phyloP scores from a whole-genome alignment of 2,329 filamentous ascomycete genomes.

The Fusarium agapanthi region DNA sequence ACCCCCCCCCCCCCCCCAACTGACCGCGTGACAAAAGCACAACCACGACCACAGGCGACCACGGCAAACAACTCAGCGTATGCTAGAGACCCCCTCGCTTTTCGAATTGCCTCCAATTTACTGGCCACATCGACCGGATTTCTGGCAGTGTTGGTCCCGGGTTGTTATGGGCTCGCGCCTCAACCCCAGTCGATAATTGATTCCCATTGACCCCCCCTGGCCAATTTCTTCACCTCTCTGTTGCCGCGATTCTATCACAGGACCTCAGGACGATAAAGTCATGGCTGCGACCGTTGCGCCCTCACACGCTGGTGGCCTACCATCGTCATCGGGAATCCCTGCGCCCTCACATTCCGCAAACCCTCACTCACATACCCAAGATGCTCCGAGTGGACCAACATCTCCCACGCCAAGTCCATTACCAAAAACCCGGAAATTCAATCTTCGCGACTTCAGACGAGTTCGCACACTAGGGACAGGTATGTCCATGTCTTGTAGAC shows the following conservation, averaged over 20 bases:
- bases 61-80: not conserved
- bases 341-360: constrained; percentile 32
- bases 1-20: constrained; percentile 23
- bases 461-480: constrained; percentile 82
- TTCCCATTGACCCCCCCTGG: not conserved
- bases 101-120: not conserved
- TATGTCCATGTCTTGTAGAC: constrained; percentile 46
- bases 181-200: constrained; percentile 18
- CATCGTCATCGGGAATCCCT: constrained; percentile 37
- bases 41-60: constrained; percentile 4
- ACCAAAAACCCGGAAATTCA: constrained; percentile 44
- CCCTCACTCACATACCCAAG: constrained; percentile 28
- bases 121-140: not conserved
- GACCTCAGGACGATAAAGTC: not conserved
- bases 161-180: constrained; percentile 28
- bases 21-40: constrained; percentile 25
- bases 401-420: constrained; percentile 32
- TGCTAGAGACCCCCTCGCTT: not conserved
- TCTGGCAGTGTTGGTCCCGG: constrained; percentile 3
- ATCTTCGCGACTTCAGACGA: constrained; percentile 69
- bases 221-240: not conserved
- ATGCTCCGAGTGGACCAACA: constrained; percentile 15
- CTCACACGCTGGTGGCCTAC: constrained; percentile 41
- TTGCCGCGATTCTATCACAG: not conserved
- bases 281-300: constrained; percentile 48